Evolutionary conservation across 306 rosid genomes (phyloP), one percentile per base, ranked within the genome.

Genomic region (Lithocarpus polystachyus): DNA sequence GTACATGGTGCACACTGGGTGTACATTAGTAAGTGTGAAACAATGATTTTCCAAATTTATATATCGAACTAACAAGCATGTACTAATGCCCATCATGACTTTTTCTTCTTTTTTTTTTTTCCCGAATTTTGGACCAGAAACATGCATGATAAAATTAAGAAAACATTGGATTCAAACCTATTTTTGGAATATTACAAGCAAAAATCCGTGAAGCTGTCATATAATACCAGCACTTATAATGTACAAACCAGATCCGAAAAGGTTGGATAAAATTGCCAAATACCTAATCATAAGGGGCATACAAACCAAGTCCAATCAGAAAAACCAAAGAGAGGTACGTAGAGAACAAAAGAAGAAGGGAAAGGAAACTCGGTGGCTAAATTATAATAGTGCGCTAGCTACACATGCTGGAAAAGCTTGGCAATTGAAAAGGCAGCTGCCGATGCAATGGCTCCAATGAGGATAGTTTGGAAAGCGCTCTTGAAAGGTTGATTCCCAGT

Each of bases 401-500:
- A 68, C 19, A 13, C 26, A 10, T 24, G 67, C 52, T 90, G 91
- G 79, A 93, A 82, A 75, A 85, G 87, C 84, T 93, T 91, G 22
- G 98, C 98, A 81, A 93, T 18, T 84, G 89, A 89, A 75, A 78
- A 93, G 74, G 99, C 97, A 53, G 95, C 92, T 0, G 97, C 94
- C 6, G 99, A 94, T 6, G 99, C 99, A 33, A 91, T 26, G 74
- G 95, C 97, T 29, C 99, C 99, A 3, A 91, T 90, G 14, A 94
- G 82, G 67, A 90, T 79, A 43, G 99, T 94, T 75, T 94, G 95
- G 6, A 92, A 20, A 72, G 99, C 99, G 75, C 97, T 94, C 64
- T 45, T 60, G 75, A 94, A 72, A 56, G 99, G 95, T 75, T 86
- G 90, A 56, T 84, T 86, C 53, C 95, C 99, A 0, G 99, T 94